Conservation (phyloP, 495 filamentous ascomycete species). For the Penicillium turbatum region DNA sequence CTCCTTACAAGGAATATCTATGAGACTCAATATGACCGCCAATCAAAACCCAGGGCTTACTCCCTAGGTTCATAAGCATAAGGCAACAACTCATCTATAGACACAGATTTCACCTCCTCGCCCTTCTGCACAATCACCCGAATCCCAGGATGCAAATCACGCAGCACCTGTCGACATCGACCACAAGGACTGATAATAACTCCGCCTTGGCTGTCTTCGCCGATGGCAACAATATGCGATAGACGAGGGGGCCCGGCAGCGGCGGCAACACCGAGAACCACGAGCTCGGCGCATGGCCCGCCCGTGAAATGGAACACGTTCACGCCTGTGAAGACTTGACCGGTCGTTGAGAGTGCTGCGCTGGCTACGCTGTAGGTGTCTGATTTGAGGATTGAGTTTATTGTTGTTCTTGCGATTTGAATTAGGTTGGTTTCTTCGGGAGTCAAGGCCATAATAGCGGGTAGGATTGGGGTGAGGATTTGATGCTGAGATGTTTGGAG, state of each 20-base stretch:
- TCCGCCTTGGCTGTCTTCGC: conserved; percentile 16
- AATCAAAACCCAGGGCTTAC: background rate
- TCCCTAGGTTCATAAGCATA: background rate
- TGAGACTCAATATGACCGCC: background rate
- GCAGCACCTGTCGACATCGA: conserved; percentile 28
- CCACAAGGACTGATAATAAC: conserved; percentile 30
- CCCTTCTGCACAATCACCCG: conserved; percentile 18
- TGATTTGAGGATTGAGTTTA: conserved; percentile 1
- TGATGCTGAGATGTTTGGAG: too few species aligned
- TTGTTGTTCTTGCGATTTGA: background rate
- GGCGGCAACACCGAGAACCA: conserved; percentile 26
- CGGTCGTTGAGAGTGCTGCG: conserved; percentile 1
- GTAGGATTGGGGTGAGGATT: background rate
- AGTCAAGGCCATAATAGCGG: background rate
- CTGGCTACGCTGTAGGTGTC: background rate
- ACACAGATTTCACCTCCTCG: conserved; percentile 11
- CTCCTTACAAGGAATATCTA: too few species aligned
- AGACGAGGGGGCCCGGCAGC: conserved; percentile 16
- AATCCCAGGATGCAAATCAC: conserved; percentile 26
- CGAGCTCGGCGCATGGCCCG: conserved; percentile 29
- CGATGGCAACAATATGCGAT: conserved; percentile 23
- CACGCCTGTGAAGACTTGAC: conserved; percentile 25
- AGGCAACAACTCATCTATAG: conserved; percentile 1
- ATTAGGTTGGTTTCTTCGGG: background rate
- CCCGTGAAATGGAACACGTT: conserved; percentile 32